Evolutionary conservation across 2,329 filamentous ascomycete genomes (phyloP).

Genomic region (Corinectria fuckeliana): DNA sequence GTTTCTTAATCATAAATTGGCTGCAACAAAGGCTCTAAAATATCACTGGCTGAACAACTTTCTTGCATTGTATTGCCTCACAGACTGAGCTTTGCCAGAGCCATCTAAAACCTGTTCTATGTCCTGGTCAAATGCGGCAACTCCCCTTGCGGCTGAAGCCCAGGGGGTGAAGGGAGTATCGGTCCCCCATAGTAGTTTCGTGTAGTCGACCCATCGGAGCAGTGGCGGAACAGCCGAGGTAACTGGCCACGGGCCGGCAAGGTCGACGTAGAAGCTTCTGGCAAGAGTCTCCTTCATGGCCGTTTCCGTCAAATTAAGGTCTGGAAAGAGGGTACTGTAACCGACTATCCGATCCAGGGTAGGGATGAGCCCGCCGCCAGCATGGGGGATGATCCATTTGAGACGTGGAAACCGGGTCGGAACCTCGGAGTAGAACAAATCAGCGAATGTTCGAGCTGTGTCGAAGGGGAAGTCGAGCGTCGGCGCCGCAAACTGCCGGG

Average conservation of each 20-base stretch:
- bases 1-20: too few relatives aligned
- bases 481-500: slow-evolving; percentile 20
- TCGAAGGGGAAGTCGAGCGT: slow-evolving; percentile 36
- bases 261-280: slow-evolving; percentile 35
- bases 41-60: neutral
- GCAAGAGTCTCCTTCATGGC: slow-evolving; percentile 20
- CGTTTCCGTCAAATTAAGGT: slow-evolving; percentile 42
- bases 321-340: slow-evolving; percentile 17
- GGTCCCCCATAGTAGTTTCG: slow-evolving; percentile 29
- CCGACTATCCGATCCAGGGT: slow-evolving; percentile 28
- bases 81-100: neutral
- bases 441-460: slow-evolving; percentile 28
- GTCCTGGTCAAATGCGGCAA: slow-evolving; percentile 2
- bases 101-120: slow-evolving; percentile 1
- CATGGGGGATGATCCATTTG: slow-evolving; percentile 38
- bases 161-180: slow-evolving; percentile 34
- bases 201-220: slow-evolving; percentile 33
- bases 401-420: slow-evolving; percentile 31
- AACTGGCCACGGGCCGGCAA: slow-evolving; percentile 36
- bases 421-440: slow-evolving; percentile 28
- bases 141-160: slow-evolving; percentile 1
- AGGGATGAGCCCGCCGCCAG: slow-evolving; percentile 33
- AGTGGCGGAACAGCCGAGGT: slow-evolving; percentile 25
- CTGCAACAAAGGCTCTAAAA: too few relatives aligned
- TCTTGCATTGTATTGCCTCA: slow-evolving; percentile 6